Conservation (phyloP, 208 protist species). For the Entamoeba invadens region DNA sequence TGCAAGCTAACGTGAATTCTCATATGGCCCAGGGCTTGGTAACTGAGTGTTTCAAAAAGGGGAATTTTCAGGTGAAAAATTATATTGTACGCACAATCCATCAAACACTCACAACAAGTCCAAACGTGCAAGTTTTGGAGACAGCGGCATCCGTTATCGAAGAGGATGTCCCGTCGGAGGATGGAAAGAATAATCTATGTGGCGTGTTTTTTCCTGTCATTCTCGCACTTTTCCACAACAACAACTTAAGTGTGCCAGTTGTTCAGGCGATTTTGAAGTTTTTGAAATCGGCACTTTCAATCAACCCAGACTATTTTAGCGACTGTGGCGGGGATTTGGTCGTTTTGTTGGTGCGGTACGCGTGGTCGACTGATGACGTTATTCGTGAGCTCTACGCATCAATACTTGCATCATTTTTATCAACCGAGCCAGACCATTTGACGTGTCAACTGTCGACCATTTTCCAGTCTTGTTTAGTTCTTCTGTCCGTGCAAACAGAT, state of each 20-base stretch:
- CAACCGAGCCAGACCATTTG: background rate
- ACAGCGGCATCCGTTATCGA: background rate
- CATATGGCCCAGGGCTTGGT: background rate
- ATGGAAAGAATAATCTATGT: background rate
- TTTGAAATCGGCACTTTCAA: background rate
- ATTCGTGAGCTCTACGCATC: background rate
- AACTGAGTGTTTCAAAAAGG: background rate
- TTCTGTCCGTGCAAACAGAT: background rate
- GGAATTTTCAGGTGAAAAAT: background rate
- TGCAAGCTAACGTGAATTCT: background rate
- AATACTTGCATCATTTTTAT: background rate
- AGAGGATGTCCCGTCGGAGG: background rate
- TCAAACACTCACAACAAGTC: background rate
- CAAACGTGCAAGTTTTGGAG: background rate
- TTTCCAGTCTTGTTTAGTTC: background rate
- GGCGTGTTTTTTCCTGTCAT: background rate
- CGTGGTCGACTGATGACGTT: background rate
- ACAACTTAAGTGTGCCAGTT: background rate
- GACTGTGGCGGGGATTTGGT: background rate
- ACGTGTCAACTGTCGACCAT: background rate
- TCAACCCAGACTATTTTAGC: background rate
- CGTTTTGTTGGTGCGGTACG: background rate
- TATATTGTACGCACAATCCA: background rate
- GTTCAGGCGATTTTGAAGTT: background rate
- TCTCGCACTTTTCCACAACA: background rate